Percentiles rank a stretch among this genome's conserved stretches.
These are phyloP conservation scores for Coniochaeta prunicola DNA, from an alignment of 2,329 filamentous ascomycete species.

Conservation along the genomic window DNA sequence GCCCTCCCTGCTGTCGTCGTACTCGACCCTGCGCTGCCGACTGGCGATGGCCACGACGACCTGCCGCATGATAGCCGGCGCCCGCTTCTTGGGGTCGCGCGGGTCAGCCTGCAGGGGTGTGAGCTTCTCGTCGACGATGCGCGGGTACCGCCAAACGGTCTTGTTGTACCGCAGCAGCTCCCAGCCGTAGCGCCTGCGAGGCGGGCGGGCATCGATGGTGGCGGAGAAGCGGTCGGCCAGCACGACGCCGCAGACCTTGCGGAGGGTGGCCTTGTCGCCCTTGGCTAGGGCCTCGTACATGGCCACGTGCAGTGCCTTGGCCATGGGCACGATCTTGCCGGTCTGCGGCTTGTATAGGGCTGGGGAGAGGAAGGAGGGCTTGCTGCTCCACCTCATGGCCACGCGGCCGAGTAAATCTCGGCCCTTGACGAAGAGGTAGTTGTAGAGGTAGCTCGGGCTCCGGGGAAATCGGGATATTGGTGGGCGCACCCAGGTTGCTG, in stretches of 20 bases:
- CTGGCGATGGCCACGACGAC: slow-evolving; percentile 54
- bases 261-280: slow-evolving; percentile 44
- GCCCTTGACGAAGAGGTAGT: slow-evolving; percentile 26
- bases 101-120: slow-evolving; percentile 27
- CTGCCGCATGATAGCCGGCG: slow-evolving; percentile 39
- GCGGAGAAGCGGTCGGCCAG: slow-evolving; percentile 44
- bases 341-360: slow-evolving; percentile 36
- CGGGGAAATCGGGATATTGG: slow-evolving; percentile 22
- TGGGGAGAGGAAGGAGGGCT: slow-evolving; percentile 31
- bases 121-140: slow-evolving; percentile 48
- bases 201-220: slow-evolving; percentile 44
- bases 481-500: slow-evolving; percentile 31
- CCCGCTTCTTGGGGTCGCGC: slow-evolving; percentile 10
- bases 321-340: slow-evolving; percentile 38
- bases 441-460: slow-evolving; percentile 7
- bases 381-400: slow-evolving; percentile 36
- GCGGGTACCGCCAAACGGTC: slow-evolving; percentile 29
- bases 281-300: slow-evolving; percentile 56
- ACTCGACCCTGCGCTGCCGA: slow-evolving; percentile 44
- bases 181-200: slow-evolving; percentile 40
- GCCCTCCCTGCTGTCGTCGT: slow-evolving; percentile 25
- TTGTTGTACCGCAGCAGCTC: slow-evolving; percentile 45
- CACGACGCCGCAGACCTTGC: slow-evolving; percentile 44
- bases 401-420: slow-evolving; percentile 28
- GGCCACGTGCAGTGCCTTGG: slow-evolving; percentile 50